Evolutionary conservation across 257 asterid species (phyloP).

Genomic region (Solanum tarapatanum): DNA sequence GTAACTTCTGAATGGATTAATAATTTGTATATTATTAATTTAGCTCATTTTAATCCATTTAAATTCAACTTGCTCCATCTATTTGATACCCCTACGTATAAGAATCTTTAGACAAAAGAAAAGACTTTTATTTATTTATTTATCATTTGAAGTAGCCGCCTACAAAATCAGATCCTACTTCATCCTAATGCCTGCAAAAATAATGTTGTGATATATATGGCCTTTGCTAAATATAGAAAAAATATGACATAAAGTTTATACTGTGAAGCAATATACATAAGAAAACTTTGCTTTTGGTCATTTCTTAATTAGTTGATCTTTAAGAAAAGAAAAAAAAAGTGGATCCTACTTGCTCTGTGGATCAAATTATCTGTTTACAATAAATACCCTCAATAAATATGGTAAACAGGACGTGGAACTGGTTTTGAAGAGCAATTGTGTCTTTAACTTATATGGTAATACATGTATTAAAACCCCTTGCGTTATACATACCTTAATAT

Average conservation of each 20-base stretch:
- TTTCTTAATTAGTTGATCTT: not conserved
- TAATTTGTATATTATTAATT: not conserved
- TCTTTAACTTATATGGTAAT: not conserved
- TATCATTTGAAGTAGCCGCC: not conserved
- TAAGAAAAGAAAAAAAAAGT: not conserved
- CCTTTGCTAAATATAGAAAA: not conserved
- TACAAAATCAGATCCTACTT: not conserved
- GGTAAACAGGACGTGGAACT: accelerated
- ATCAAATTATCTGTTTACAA: too few species aligned
- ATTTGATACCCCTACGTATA: not conserved
- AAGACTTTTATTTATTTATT: too few species aligned
- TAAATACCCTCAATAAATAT: not conserved
- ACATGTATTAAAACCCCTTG: not conserved
- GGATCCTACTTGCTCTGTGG: not conserved
- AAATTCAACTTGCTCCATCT: not conserved
- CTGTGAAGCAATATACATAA: not conserved
- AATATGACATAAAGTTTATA: not conserved
- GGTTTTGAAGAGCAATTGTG: not conserved
- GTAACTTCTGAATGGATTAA: not conserved
- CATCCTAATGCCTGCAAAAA: not conserved
- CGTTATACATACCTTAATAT: not conserved
- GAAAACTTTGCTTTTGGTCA: not conserved
- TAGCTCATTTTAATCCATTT: not conserved
- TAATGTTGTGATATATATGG: not conserved
- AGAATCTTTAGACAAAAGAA: not conserved